Conservation (phyloP, 129 eudicot genomes). For the Silybum marianum region DNA sequence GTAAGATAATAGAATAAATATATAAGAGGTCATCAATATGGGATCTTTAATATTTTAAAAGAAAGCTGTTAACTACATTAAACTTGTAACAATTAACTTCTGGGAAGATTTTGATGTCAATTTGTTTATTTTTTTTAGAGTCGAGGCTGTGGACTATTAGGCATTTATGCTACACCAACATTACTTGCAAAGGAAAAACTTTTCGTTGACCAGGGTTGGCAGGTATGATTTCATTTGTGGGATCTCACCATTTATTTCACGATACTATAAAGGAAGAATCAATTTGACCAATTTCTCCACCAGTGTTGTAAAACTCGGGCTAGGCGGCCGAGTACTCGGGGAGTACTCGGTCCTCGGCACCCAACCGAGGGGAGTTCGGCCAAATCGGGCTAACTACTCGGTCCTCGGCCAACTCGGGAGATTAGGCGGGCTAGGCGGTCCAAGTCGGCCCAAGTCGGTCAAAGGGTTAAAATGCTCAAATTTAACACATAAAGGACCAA, state of each 20-base stretch:
- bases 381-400: no score
- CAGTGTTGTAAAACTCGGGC: no score
- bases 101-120: constrained; percentile 11
- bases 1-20: no score
- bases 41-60: not conserved
- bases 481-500: no score
- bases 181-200: constrained; percentile 82
- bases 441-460: no score
- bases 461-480: no score
- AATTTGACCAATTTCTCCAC: not conserved
- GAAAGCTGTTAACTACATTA: not conserved
- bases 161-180: constrained; percentile 94
- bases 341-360: no score
- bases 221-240: constrained; percentile 55
- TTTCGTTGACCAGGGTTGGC: constrained; percentile 97
- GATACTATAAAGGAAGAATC: not conserved
- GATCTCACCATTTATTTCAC: not conserved
- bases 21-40: not conserved
- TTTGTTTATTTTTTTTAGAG: constrained; percentile 46
- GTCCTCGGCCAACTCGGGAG: no score
- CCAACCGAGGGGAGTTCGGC: no score
- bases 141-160: constrained; percentile 89
- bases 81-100: not conserved
- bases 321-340: no score
- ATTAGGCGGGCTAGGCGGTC: no score